Conservation (phyloP, 129 eudicot species). For the Escallonia herrerae region DNA sequence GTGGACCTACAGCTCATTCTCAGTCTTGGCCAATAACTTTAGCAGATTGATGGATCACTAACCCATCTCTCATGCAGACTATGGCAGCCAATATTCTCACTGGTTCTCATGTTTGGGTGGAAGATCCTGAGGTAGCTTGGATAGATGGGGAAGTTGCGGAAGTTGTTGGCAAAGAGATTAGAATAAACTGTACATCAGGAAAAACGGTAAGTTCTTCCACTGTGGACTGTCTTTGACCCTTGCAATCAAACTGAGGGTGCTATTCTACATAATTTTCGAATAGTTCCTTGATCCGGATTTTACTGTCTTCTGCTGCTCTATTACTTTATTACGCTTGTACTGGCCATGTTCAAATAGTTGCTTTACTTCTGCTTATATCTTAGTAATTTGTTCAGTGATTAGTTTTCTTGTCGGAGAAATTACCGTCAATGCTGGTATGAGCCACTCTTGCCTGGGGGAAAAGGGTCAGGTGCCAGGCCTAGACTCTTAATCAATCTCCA, state of each 20-base stretch:
- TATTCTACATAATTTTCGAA: not conserved
- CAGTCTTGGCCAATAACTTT: too few relatives aligned
- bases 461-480: too few relatives aligned
- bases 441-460: too few relatives aligned
- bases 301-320: not conserved
- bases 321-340: not conserved
- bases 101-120: conserved; percentile 95
- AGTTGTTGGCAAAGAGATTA: conserved; percentile 54
- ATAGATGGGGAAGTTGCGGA: conserved; percentile 70
- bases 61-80: conserved; percentile 31
- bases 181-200: conserved; percentile 47
- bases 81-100: conserved; percentile 37
- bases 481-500: too few relatives aligned
- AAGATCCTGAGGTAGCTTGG: conserved; percentile 80
- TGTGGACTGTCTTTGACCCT: not conserved
- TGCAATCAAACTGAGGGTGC: not conserved
- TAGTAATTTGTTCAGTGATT: too few relatives aligned
- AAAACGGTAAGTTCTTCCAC: conserved; percentile 48
- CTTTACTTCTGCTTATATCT: too few relatives aligned
- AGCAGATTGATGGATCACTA: not conserved
- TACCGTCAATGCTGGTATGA: too few relatives aligned
- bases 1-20: too few relatives aligned
- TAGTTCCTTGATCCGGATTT: not conserved
- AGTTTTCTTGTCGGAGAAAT: too few relatives aligned
- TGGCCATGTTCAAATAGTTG: not conserved